Evolutionary conservation across 257 asterid species (phyloP), one percentile per base, ranked within the genome.

Genomic region (Pogostemon cablin): DNA sequence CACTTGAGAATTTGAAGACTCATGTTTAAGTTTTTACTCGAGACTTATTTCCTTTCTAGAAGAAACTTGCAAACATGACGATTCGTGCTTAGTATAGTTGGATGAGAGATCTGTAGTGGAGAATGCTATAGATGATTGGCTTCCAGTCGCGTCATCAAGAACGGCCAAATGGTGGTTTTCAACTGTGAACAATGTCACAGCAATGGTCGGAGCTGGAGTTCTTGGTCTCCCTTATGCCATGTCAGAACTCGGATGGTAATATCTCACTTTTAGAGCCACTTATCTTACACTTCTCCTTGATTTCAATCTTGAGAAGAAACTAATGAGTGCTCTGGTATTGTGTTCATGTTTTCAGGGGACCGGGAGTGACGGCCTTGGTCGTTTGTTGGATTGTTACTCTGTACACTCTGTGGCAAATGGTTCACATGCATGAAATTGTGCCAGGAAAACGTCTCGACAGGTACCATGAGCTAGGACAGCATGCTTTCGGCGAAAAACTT

Each of bases 401-500:
- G 9, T 60, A 60, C 20, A 34, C 65, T 5, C 5, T 39, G 65
- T 60, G 65, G 65, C 65, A 60, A 39, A 60, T 60, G 65, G n/a
- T n/a, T 2, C 10, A 60, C 17, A 35, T 60, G 48, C 65, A 58
- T 9, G 64, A 58, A 58, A 37, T 58, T 5, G 44, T 58, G 9
- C 64, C 64, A 9, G 64, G 46, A 37, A 58, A 34, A 10, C 64
- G 64, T 11, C 11, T 58, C 41, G 64, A 58, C 64, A 58, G 64
- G 49, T 85, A 84, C 61, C 89, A 84, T 37, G 89, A 84, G 75
- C 79, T 84, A 0, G 89, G 89, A n/a, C 86, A 84, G 43, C 69
- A 81, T 12, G 89, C 89, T n/a, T 81, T 84, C 60, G 87, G 90
- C 1, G 56, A 78, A 7, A 85, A 71, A 46, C 87, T 84, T 2